phyloP scores from a whole-genome alignment of 352 stramenopile species.

The Globisporangium iwayamae region DNA sequence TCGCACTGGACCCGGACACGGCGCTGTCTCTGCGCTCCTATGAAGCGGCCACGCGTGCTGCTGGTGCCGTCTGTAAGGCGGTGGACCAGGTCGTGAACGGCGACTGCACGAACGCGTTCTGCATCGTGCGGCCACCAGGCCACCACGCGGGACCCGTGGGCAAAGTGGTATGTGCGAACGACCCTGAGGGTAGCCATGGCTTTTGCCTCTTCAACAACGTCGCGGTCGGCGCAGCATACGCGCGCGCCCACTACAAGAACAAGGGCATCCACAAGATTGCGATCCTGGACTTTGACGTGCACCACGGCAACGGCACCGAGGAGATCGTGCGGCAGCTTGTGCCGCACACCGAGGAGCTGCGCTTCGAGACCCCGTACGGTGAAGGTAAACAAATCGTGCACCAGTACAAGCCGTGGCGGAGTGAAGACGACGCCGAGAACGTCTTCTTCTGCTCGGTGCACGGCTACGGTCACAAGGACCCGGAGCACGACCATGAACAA shows the following conservation, averaged over 20 bases:
- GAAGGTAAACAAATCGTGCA: conserved; percentile 79
- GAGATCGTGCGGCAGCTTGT: conserved; percentile 93
- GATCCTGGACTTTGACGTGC: conserved; percentile 98
- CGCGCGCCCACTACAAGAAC: conserved; percentile 89
- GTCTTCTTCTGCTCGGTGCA: conserved; percentile 95
- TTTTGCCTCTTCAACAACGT: conserved; percentile 99
- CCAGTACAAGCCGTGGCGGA: conserved; percentile 96
- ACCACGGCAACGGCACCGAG: conserved; percentile 98
- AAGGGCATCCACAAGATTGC: conserved; percentile 91
- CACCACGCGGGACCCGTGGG: conserved; percentile 95
- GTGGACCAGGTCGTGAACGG: conserved; percentile 86
- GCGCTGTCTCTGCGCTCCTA: conserved; percentile 75
- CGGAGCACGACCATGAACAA: conserved; percentile 34
- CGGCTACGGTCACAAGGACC: conserved; percentile 74
- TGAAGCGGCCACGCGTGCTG: conserved; percentile 71
- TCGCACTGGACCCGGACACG: conserved; percentile 72
- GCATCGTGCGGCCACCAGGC: conserved; percentile 93
- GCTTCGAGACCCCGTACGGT: conserved; percentile 89
- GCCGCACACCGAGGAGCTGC: conserved; percentile 75
- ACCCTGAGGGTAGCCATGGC: conserved; percentile 84
- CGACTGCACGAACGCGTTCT: conserved; percentile 95
- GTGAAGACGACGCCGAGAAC: conserved; percentile 91
- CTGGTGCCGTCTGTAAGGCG: conserved; percentile 78
- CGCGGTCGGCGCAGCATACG: conserved; percentile 95
- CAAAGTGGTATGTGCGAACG: conserved; percentile 92